These are phyloP conservation scores for Crithidia fasciculata DNA, from an alignment of 208 protist genomes.

Conservation along the genomic window DNA sequence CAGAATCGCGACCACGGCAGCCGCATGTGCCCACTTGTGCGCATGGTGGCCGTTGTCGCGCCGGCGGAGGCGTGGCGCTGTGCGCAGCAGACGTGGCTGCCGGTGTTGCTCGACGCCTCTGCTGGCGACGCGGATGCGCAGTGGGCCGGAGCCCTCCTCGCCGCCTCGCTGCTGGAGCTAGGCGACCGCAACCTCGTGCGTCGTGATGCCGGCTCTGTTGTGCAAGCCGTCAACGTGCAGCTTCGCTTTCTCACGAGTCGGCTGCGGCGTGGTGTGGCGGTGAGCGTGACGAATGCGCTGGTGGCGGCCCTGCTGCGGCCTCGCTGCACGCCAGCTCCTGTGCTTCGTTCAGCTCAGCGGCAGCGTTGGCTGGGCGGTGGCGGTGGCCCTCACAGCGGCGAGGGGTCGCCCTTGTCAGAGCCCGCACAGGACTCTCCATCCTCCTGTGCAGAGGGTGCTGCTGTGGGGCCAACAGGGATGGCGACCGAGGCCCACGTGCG, in stretches of 20 bases:
- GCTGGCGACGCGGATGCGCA: conserved; percentile 35
- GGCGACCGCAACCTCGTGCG: conserved; percentile 22
- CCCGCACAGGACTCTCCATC: not conserved
- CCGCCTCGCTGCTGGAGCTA: conserved; percentile 41
- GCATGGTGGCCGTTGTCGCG: conserved; percentile 36
- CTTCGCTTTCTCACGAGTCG: conserved; percentile 28
- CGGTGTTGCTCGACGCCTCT: conserved; percentile 31
- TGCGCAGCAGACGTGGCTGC: conserved; percentile 39
- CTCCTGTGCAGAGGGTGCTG: not conserved
- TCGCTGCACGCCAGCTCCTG: conserved; percentile 11
- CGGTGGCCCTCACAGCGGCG: not conserved
- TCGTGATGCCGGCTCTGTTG: conserved; percentile 10
- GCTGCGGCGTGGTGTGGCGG: conserved; percentile 10
- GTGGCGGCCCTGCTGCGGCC: conserved; percentile 25
- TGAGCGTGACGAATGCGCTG: conserved; percentile 12
- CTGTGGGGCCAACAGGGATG: not conserved
- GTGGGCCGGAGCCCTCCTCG: conserved; percentile 50
- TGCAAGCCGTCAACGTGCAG: conserved; percentile 17
- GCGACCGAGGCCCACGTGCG: conserved; percentile 16
- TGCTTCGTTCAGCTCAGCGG: not conserved
- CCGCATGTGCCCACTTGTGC: conserved; percentile 36
- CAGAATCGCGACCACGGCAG: conserved; percentile 34
- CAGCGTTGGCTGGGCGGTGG: not conserved
- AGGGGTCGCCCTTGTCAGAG: not conserved
- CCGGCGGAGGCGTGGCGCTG: conserved; percentile 44